These are phyloP conservation scores for Pyrenophora seminiperda DNA, from an alignment of 2,329 filamentous ascomycete species.

Conservation along the genomic window DNA sequence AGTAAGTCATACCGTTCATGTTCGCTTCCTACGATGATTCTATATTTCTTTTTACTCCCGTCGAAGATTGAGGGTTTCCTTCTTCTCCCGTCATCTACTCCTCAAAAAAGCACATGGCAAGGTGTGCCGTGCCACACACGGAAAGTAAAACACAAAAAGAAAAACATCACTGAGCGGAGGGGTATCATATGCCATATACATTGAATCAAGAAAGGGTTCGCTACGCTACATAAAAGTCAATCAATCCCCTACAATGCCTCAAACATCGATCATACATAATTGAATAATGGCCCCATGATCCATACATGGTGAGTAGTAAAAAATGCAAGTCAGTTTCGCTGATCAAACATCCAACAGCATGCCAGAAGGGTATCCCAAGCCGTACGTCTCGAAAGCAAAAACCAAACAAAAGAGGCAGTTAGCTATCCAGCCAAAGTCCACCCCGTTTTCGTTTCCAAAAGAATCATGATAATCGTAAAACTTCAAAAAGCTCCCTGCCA, in stretches of 20 bases:
- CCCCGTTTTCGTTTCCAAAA: slow-evolving; percentile 6
- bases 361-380: slow-evolving; percentile 26
- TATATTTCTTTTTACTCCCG: too few relatives aligned
- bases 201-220: slow-evolving; percentile 7
- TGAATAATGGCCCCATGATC: background rate
- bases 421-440: background rate
- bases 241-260: background rate
- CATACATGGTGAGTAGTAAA: background rate
- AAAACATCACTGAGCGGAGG: too few relatives aligned
- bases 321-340: slow-evolving; percentile 2
- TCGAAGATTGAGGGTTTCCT: too few relatives aligned
- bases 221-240: slow-evolving; percentile 14
- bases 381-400: slow-evolving; percentile 3
- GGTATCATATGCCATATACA: too few relatives aligned
- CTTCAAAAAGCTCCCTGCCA: slow-evolving; percentile 17
- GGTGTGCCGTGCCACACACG: too few relatives aligned
- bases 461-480: slow-evolving; percentile 20
- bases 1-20: too few relatives aligned
- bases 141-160: too few relatives aligned
- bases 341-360: slow-evolving; percentile 9
- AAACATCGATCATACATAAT: background rate
- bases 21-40: too few relatives aligned
- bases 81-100: too few relatives aligned
- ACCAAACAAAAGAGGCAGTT: slow-evolving; percentile 1
- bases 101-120: too few relatives aligned